Evolutionary conservation across 495 filamentous ascomycete genomes (phyloP), one percentile per base, ranked within the genome.

Genomic region (Penicillium lividum): DNA sequence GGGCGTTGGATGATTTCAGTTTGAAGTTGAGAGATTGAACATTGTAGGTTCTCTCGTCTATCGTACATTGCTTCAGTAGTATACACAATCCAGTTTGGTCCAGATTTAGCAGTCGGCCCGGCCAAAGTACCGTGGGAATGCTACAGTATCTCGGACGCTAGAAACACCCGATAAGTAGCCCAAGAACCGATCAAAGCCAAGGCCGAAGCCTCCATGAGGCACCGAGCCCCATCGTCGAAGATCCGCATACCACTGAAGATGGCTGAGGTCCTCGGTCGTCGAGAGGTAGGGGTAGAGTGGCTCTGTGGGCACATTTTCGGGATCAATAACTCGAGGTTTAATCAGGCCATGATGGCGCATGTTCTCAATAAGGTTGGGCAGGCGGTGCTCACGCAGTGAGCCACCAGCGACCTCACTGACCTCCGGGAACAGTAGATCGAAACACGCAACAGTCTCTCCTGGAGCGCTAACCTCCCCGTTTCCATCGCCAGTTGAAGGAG

Each of bases 151-250:
- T 64, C 92, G 83, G 60, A 98, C 85, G 62, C 92, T 96, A 51
- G 83, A 80, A 16, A 93, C 84, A 4, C 92, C 93, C 13, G 89
- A 81, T 57, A 98, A 80, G 73, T 97, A 98, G 59, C 86, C 84
- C 62, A 98, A 69, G 53, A 98, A 80, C 43, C 94, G 83, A 77
- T 98, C 94, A 70, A 97, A 96, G 1, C 94, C 94, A 51, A 98
- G 69, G 3, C 94, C 94, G 74, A 97, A 98, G 3, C 94, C 94
- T 29, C 94, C 94, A 69, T 98, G 94, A n/a, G 93, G 92, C 33
- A 92, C 89, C 64, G 87, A 92, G 28, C 94, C 94, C 86, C 91
- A 98, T 55, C 89, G 88, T 48, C 94, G 87, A 47, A 98, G 81
- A 67, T 98, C 94, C n/a, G 91, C 75, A 70, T 98, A 98, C 94